Evolutionary conservation across 768 basidiomycete species (phyloP), one percentile per base, ranked within the genome.

Genomic region (Collybia mongolica): DNA sequence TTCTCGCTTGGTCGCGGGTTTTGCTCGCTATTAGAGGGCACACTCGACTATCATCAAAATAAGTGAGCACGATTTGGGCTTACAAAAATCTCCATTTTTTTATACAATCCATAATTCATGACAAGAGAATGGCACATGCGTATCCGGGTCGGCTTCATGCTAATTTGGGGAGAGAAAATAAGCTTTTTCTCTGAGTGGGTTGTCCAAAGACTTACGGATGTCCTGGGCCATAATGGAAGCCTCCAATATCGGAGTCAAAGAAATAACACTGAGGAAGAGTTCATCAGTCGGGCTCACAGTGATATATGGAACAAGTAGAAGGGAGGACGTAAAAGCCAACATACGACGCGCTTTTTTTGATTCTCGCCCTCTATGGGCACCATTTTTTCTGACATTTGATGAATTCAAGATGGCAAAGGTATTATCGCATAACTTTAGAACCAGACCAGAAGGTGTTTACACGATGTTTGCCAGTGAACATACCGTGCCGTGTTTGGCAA

Each of bases 71-170:
- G 8, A 20, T n/a, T 14, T 17, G 6, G 44, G 78, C 97, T 60
- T 63, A 98, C 97, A 60, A 98, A 99, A 57, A 99, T 99, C 70
- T 99, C 97, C 97, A 99, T 99, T 72, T 94, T 94, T 72, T 98
- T 98, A 76, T 99, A 99, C 15, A 99, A 72, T 17, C 95, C 94
- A 67, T 98, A 98, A 71, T 98, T 99, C 97, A 99, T 99, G 49
- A 99, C 97, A 46, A 99, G 78, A 9, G 95, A 95, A 72, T 99
- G 97, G 65, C 95, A 98, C 97, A 99, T 99, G 59, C 96, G 86
- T 75, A 98, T 97, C 29, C 97, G 82, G 18, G 96, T 98, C 5
- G 96, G 96, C 64, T 97, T 96, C 94, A 97, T 97, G 29, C 91
- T 93, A 39, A 11, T 9, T 29, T 19, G 29, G 44, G 32, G 3